Evolutionary conservation across 75 land plant genomes (phyloP), one percentile per base, ranked within the genome.

Genomic region (Cryptomeria japonica): DNA sequence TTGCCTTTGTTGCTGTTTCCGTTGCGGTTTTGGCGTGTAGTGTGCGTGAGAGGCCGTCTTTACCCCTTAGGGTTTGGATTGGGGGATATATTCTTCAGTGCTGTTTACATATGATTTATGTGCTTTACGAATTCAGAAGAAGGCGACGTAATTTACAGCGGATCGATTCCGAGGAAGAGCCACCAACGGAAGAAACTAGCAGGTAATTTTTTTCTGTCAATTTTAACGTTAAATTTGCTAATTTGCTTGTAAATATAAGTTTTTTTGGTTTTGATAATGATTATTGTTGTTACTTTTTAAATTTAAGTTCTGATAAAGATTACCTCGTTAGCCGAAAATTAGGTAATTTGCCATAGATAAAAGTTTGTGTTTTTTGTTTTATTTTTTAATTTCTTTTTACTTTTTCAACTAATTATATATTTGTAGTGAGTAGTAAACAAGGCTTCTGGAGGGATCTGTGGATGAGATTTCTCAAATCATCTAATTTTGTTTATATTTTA

Each of bases 41-140:
- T 85, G 47, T 84, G 73, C 32, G 86, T 0, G 98, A 96, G 84
- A 44, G 46, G 88, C 93, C 94, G 13, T 19, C 76, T 42, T 87
- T 87, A 72, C 93, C 97, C 32, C 39, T 95, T 44, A 87, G 98
- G 88, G 25, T 95, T 22, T 96, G 96, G 96, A 90, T 95, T 51
- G 82, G 76, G 32, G 96, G 91, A 5, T 95, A 95, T 78, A 93
- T 94, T 37, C 34, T 91, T 28, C 96, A 95, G 94, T 95, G 96
- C 72, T 12, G 85, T 78, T 86, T 94, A 3, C 96, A 95, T 85
- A 95, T 95, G 88, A 89, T 90, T 44, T 87, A 93, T 41, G 96
- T 95, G 36, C 90, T 91, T 91, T 39, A 88, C 64, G 96, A 95
- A 89, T 95, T 91, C 58, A 53, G 89, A 85, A 88, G 92, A 84